These are phyloP conservation scores for Heimioporus sp. DNA, from an alignment of 768 basidiomycete species.

Conservation along the genomic window DNA sequence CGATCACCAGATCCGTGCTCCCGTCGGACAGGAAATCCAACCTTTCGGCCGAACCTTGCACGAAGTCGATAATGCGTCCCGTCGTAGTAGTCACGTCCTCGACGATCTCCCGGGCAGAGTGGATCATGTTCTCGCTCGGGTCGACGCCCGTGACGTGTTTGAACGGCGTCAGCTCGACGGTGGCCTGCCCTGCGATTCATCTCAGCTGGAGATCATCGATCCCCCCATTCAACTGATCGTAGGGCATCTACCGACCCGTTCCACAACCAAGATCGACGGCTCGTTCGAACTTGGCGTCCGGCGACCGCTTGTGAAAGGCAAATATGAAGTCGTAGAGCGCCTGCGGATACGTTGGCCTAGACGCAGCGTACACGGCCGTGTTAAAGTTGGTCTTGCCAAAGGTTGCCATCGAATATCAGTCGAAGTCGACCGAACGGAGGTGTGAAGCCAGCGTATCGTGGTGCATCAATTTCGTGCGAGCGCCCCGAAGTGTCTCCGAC, in stretches of 20 bases:
- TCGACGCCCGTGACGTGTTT: constrained; percentile 65
- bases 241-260: constrained; percentile 51
- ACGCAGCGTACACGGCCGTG: constrained; percentile 61
- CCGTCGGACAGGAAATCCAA: constrained; percentile 47
- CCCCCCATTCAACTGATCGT: too few relatives aligned
- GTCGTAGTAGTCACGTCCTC: background rate
- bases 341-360: constrained; percentile 71
- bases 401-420: constrained; percentile 49
- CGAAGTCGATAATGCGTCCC: constrained; percentile 28
- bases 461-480: too few relatives aligned
- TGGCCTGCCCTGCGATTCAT: constrained; percentile 60
- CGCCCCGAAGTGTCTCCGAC: too few relatives aligned
- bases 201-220: too few relatives aligned
- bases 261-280: constrained; percentile 84
- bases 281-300: constrained; percentile 40
- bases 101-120: constrained; percentile 2
- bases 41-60: constrained; percentile 51
- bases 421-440: too few relatives aligned
- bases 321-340: constrained; percentile 63
- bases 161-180: constrained; percentile 56
- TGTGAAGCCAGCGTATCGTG: too few relatives aligned
- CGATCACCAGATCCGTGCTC: constrained; percentile 65
- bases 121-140: constrained; percentile 71
- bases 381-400: constrained; percentile 74
- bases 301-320: constrained; percentile 43